phyloP scores from a whole-genome alignment of 1,139 yeast genomes.

The Diutina catenulata region DNA sequence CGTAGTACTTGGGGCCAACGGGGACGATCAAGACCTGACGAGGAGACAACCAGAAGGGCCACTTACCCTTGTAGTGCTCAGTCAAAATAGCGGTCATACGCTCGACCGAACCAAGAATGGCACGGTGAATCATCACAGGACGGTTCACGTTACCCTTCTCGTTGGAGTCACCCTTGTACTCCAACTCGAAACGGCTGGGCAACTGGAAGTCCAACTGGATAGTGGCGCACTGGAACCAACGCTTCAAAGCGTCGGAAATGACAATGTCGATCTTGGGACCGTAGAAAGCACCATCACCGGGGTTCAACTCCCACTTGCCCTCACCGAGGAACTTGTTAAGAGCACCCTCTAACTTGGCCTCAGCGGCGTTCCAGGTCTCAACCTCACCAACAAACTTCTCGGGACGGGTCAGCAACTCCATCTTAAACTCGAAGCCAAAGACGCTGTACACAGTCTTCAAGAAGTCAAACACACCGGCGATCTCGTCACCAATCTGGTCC shows the following conservation, averaged over 20 bases:
- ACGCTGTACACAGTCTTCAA: constrained; percentile 68
- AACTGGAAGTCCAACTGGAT: constrained; percentile 96
- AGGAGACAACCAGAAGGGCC: constrained; percentile 99
- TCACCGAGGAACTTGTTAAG: constrained; percentile 55
- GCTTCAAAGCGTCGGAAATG: constrained; percentile 80
- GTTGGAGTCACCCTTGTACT: constrained; percentile 67
- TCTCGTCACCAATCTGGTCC: constrained; percentile 79
- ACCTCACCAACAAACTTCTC: constrained; percentile 71
- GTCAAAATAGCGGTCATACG: constrained; percentile 97
- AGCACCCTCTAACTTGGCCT: constrained; percentile 61
- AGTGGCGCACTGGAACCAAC: constrained; percentile 98
- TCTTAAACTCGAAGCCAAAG: constrained; percentile 67
- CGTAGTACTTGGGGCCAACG: constrained; percentile 85
- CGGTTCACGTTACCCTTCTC: constrained; percentile 33
- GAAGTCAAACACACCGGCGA: constrained; percentile 68
- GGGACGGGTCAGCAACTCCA: constrained; percentile 55
- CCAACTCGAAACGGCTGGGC: constrained; percentile 82
- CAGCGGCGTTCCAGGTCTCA: constrained; percentile 86
- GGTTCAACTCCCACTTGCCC: constrained; percentile 77
- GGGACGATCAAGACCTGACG: constrained; percentile 93
- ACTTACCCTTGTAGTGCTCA: constrained; percentile 94
- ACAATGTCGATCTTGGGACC: constrained; percentile 97
- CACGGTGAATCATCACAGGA: constrained; percentile 99
- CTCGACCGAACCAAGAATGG: constrained; percentile 93
- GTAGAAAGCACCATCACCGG: constrained; percentile 97